phyloP scores from a whole-genome alignment of 208 protist species.

The Ichthyophonus hoferi region DNA sequence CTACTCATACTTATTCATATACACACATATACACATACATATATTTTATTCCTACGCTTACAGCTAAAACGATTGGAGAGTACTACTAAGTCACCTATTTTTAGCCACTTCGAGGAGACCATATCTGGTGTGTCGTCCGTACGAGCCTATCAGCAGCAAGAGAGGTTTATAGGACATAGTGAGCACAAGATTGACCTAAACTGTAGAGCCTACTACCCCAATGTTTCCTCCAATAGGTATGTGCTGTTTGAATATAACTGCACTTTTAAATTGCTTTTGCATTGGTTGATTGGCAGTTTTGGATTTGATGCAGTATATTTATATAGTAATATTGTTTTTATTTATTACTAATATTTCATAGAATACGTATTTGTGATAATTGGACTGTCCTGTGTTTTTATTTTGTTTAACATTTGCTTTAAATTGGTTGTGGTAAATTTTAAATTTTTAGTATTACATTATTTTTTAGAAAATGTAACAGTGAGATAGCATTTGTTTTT shows the following conservation, averaged over 20 bases:
- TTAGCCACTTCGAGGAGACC: slow-evolving; percentile 65
- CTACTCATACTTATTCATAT: background rate
- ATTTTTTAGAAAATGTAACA: too few relatives aligned
- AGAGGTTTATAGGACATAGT: slow-evolving; percentile 34
- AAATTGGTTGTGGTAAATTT: too few relatives aligned
- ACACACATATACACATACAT: slow-evolving; percentile 1
- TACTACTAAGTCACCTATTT: slow-evolving; percentile 67
- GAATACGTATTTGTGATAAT: too few relatives aligned
- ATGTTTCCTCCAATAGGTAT: slow-evolving; percentile 42
- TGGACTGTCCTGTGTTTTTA: too few relatives aligned
- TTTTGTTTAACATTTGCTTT: too few relatives aligned
- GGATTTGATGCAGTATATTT: too few relatives aligned
- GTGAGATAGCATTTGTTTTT: too few relatives aligned
- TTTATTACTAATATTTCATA: too few relatives aligned
- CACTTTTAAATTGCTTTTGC: background rate
- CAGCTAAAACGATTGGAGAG: slow-evolving; percentile 70
- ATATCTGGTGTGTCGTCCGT: slow-evolving; percentile 65
- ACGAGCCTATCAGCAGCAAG: slow-evolving; percentile 53
- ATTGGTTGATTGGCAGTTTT: too few relatives aligned
- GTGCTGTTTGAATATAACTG: too few relatives aligned
- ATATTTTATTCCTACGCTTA: background rate
- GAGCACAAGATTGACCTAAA: slow-evolving; percentile 42
- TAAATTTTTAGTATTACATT: too few relatives aligned
- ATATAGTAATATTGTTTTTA: too few relatives aligned
- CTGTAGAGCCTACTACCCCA: slow-evolving; percentile 44